A percentile compares a stretch with the other conserved stretches of the same genome.
Conservation (phyloP, 1,139 yeast genomes). For the Taiozyma sp. region DNA sequence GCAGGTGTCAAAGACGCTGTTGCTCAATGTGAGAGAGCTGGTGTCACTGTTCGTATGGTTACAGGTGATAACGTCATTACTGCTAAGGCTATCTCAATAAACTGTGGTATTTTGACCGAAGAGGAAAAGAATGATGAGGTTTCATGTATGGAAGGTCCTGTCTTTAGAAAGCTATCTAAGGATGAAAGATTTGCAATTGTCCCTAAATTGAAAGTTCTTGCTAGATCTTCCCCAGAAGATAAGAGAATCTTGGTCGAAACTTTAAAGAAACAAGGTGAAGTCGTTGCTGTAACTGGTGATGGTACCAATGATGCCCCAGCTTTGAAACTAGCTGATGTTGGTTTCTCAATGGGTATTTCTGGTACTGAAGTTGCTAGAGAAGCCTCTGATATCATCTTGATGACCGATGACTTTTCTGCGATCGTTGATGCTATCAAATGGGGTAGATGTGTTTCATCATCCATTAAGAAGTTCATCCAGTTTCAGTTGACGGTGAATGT, state of each 20-base stretch:
- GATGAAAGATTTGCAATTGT: slow-evolving; percentile 56
- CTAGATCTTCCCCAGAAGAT: slow-evolving; percentile 95
- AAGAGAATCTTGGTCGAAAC: slow-evolving; percentile 82
- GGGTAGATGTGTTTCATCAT: slow-evolving; percentile 96
- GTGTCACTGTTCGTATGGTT: slow-evolving; percentile 95
- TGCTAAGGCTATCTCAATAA: slow-evolving; percentile 84
- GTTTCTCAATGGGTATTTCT: slow-evolving; percentile 90
- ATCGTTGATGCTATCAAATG: slow-evolving; percentile 98
- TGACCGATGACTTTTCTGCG: slow-evolving; percentile 94
- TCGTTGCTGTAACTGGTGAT: slow-evolving; percentile 98
- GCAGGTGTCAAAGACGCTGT: slow-evolving; percentile 91
- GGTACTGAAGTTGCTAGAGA: slow-evolving; percentile 96
- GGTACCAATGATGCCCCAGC: slow-evolving; percentile 99
- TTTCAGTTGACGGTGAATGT: slow-evolving; percentile 94
- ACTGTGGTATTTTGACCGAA: slow-evolving; percentile 72
- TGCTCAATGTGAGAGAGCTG: slow-evolving; percentile 78
- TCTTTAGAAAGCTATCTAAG: slow-evolving; percentile 61
- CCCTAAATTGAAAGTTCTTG: slow-evolving; percentile 77
- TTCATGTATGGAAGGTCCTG: slow-evolving; percentile 91
- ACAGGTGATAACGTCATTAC: slow-evolving; percentile 93
- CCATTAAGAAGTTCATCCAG: slow-evolving; percentile 92
- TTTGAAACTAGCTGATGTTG: slow-evolving; percentile 84
- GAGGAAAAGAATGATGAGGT: slow-evolving; percentile 48
- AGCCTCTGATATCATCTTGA: slow-evolving; percentile 89
- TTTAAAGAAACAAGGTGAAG: slow-evolving; percentile 78